Percentiles rank a stretch among this genome's conserved stretches.
These are phyloP conservation scores for Sugiyamaella pinicola DNA, from an alignment of 1,139 yeast genomes.

Conservation along the genomic window DNA sequence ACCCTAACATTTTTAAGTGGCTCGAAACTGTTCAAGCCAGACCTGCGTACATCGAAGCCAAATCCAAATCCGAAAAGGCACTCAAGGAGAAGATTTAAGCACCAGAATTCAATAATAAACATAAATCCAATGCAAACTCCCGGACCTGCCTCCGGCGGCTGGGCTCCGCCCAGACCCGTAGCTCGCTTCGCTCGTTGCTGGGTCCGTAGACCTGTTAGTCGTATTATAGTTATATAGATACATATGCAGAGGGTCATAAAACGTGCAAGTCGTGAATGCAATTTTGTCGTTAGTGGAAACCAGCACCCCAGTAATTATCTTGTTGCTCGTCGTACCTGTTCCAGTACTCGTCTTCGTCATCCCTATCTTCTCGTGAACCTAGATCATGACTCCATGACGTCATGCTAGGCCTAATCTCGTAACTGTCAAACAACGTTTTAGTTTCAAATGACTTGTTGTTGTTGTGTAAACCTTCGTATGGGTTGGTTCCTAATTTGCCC, in stretches of 20 bases:
- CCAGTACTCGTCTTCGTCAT: constrained; percentile 28
- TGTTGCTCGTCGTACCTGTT: constrained; percentile 21
- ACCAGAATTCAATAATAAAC: no score
- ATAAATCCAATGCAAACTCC: no score
- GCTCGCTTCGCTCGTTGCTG: no score
- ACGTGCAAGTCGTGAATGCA: no score
- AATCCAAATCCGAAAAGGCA: constrained; percentile 15
- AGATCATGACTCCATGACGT: neutral
- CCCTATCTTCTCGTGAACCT: constrained; percentile 2
- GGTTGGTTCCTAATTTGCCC: constrained; percentile 10
- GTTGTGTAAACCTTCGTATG: neutral
- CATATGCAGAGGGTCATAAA: no score
- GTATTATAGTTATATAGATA: no score
- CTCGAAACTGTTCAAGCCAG: constrained; percentile 22
- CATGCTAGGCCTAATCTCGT: constrained; percentile 10
- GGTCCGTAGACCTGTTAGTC: no score
- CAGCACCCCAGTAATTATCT: neutral
- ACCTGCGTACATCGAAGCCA: constrained; percentile 28
- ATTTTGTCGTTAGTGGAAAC: no score
- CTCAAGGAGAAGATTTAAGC: neutral
- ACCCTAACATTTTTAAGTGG: constrained; percentile 35
- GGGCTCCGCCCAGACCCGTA: no score
- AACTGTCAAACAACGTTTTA: neutral
- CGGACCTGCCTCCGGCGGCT: no score
- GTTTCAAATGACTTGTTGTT: neutral